A percentile compares a stretch with the other conserved stretches of the same genome.
Conservation (phyloP, 2,329 filamentous ascomycete genomes). For the Curvularia verruculosa region DNA sequence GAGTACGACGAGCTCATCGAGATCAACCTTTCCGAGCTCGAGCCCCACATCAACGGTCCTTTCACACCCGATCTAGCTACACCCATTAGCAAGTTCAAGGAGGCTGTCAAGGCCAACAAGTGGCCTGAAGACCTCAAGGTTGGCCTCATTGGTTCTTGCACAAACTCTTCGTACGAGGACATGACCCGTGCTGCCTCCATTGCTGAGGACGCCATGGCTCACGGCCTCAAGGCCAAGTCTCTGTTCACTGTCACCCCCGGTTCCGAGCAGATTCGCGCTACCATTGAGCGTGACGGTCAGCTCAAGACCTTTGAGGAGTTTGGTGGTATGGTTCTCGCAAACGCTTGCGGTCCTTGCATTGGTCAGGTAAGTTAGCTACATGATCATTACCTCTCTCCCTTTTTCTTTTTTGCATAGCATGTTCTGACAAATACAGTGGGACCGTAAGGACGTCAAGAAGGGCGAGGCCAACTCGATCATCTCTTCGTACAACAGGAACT, state of each 20-base stretch:
- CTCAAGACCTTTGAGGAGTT: conserved; percentile 96
- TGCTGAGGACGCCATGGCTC: conserved; percentile 85
- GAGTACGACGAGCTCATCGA: conserved; percentile 97
- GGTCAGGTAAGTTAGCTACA: conserved; percentile 52
- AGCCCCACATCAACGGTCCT: conserved; percentile 98
- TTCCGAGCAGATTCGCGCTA: conserved; percentile 92
- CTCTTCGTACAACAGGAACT: conserved; percentile 99
- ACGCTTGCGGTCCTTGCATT: conserved; percentile 76
- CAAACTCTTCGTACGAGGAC: conserved; percentile 87
- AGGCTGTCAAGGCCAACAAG: conserved; percentile 89
- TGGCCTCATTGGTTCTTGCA: conserved; percentile 97
- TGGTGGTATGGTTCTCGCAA: conserved; percentile 91
- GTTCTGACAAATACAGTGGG: conserved; percentile 68
- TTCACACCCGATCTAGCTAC: conserved; percentile 98
- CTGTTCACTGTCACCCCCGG: conserved; percentile 95
- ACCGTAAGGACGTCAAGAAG: conserved; percentile 91
- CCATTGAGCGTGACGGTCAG: conserved; percentile 85
- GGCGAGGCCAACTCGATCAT: conserved; percentile 95
- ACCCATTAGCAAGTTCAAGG: conserved; percentile 95
- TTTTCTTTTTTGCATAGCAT: background rate
- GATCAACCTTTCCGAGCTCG: conserved; percentile 91
- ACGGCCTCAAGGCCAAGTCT: conserved; percentile 92
- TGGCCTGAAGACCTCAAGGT: conserved; percentile 98
- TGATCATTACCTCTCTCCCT: background rate
- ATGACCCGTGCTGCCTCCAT: conserved; percentile 94